These are phyloP conservation scores for Daedaleopsis sinensis DNA, from an alignment of 768 basidiomycete species.

Conservation along the genomic window DNA sequence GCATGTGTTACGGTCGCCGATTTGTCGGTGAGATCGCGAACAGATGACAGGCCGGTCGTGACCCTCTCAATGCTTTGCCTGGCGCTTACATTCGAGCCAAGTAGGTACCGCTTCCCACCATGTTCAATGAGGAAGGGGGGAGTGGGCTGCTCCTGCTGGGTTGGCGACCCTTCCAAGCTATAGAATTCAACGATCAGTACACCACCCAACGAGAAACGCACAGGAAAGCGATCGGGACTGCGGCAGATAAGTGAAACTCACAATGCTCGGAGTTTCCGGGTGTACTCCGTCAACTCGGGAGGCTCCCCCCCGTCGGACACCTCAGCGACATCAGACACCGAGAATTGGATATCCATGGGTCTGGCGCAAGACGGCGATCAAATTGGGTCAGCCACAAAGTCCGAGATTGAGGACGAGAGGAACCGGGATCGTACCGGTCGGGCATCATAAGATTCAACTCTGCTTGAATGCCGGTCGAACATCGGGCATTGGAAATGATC, in stretches of 20 bases:
- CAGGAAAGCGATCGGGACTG: constrained; percentile 2
- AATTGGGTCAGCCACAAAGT: background rate
- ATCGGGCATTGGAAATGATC: constrained; percentile 27
- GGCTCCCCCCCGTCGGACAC: constrained; percentile 42
- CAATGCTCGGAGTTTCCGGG: constrained; percentile 43
- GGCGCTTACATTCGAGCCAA: constrained; percentile 50
- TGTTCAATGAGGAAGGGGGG: constrained; percentile 47
- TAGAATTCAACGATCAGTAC: background rate
- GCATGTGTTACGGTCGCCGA: constrained; percentile 4
- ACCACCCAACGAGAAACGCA: background rate
- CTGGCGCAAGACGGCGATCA: constrained; percentile 33
- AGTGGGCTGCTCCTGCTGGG: constrained; percentile 42
- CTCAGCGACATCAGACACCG: constrained; percentile 37
- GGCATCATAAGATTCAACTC: constrained; percentile 57
- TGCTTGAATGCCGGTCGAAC: constrained; percentile 41
- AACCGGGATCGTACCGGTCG: constrained; percentile 45
- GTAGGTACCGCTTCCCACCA: constrained; percentile 44
- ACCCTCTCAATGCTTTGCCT: constrained; percentile 43
- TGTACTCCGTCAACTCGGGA: constrained; percentile 44
- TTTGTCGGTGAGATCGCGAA: constrained; percentile 1
- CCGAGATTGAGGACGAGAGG: background rate
- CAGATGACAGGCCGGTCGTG: background rate
- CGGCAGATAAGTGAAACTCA: constrained; percentile 31
- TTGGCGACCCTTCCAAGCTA: constrained; percentile 39
- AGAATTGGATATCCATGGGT: constrained; percentile 60